Evolutionary conservation across 768 basidiomycete species (phyloP).

Genomic region (Ramaria sp.): DNA sequence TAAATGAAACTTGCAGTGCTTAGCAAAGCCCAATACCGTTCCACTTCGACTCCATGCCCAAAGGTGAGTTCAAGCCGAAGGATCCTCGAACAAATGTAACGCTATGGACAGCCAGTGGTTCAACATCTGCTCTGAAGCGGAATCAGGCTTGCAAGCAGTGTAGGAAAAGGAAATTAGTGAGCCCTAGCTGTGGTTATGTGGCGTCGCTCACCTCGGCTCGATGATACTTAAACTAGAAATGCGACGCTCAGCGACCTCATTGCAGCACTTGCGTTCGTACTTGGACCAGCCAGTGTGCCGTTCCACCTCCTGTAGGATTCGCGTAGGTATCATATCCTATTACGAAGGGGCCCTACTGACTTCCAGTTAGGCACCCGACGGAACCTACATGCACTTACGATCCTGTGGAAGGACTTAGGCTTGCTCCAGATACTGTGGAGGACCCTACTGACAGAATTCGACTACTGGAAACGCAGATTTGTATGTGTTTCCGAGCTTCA

Average conservation of each 20-base stretch:
- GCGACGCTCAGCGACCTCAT: conserved; percentile 78
- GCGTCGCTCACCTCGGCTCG: not conserved
- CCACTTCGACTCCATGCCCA: conserved; percentile 44
- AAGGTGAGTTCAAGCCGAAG: conserved; percentile 29
- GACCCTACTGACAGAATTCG: conserved; percentile 75
- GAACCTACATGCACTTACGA: conserved; percentile 83
- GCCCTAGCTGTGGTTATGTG: conserved; percentile 17
- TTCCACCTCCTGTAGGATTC: conserved; percentile 78
- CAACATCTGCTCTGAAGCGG: conserved; percentile 5
- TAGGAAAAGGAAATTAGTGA: conserved; percentile 74
- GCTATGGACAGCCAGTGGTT: not conserved
- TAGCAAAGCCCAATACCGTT: not conserved
- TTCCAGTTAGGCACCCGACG: conserved; percentile 53
- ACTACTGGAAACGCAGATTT: conserved; percentile 66
- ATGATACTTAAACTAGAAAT: conserved; percentile 46
- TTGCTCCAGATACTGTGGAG: conserved; percentile 51
- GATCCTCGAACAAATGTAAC: not conserved
- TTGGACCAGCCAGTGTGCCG: conserved; percentile 73
- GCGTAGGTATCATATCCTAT: conserved; percentile 40
- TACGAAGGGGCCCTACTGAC: conserved; percentile 5
- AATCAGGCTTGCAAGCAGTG: conserved; percentile 69
- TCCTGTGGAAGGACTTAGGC: conserved; percentile 69
- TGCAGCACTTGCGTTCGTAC: conserved; percentile 76
- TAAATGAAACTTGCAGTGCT: not conserved
- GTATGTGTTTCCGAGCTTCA: conserved; percentile 28